Evolutionary conservation across 2,329 filamentous ascomycete genomes (phyloP).

Genomic region (Cytospora paraplurivora): DNA sequence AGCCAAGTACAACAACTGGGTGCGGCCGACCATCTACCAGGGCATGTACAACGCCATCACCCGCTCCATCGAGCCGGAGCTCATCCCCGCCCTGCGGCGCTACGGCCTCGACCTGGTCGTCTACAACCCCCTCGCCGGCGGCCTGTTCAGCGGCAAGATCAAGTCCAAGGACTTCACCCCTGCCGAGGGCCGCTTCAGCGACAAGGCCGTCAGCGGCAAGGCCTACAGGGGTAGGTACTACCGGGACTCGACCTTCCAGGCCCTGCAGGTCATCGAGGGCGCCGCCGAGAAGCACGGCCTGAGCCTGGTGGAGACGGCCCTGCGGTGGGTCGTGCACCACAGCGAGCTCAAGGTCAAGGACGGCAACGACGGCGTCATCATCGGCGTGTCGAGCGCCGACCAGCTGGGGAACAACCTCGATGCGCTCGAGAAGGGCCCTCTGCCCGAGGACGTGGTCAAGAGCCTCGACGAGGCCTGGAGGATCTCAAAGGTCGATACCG

Average conservation of each 20-base stretch:
- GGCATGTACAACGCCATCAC: slow-evolving; percentile 86
- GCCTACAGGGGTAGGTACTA: slow-evolving; percentile 72
- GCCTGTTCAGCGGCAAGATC: slow-evolving; percentile 79
- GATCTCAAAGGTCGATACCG: slow-evolving; percentile 59
- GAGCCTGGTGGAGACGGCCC: slow-evolving; percentile 70
- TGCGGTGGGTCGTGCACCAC: slow-evolving; percentile 75
- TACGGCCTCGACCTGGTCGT: slow-evolving; percentile 79
- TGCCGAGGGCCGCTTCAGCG: slow-evolving; percentile 69
- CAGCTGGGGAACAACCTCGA: slow-evolving; percentile 62
- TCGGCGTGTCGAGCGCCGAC: slow-evolving; percentile 59
- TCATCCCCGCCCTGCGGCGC: slow-evolving; percentile 71
- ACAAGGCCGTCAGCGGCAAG: slow-evolving; percentile 49
- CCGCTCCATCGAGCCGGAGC: slow-evolving; percentile 72
- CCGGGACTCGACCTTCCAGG: slow-evolving; percentile 63
- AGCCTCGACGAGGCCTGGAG: slow-evolving; percentile 77
- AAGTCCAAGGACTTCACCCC: slow-evolving; percentile 66
- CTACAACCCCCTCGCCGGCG: slow-evolving; percentile 82
- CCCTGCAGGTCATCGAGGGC: slow-evolving; percentile 67
- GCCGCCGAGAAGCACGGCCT: slow-evolving; percentile 69
- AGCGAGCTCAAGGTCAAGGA: slow-evolving; percentile 56
- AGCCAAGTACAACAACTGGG: slow-evolving; percentile 79
- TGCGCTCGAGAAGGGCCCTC: slow-evolving; percentile 66
- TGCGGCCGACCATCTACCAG: slow-evolving; percentile 74
- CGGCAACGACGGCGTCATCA: slow-evolving; percentile 61
- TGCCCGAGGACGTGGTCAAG: slow-evolving; percentile 75